Conservation (phyloP, 176 grass and related monocot species). For the Ananas comosus region DNA sequence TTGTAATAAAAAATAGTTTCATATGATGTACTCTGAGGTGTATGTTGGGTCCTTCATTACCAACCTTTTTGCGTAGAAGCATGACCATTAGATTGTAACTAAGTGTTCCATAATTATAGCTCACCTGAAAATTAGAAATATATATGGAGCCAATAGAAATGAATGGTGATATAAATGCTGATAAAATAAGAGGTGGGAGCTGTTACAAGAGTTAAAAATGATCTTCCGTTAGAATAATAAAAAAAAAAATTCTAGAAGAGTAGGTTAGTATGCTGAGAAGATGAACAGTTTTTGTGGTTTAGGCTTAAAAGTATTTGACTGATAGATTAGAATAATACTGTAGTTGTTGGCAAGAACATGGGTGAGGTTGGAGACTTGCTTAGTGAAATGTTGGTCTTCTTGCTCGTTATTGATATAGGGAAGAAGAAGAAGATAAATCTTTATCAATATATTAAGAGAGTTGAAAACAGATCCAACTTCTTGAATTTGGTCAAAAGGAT, state of each 20-base stretch:
- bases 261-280: background rate
- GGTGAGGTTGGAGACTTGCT: background rate
- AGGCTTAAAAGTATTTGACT: background rate
- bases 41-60: too few relatives aligned
- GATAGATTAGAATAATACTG: background rate
- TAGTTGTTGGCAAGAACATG: background rate
- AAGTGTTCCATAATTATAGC: too few relatives aligned
- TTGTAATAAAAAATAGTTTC: too few relatives aligned
- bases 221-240: background rate
- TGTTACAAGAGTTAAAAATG: background rate
- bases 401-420: background rate
- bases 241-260: background rate
- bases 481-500: background rate
- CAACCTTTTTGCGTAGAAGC: too few relatives aligned
- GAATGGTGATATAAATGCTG: background rate
- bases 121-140: background rate
- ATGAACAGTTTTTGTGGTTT: background rate
- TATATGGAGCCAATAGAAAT: background rate
- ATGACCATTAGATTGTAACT: too few relatives aligned
- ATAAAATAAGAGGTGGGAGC: background rate
- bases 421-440: background rate
- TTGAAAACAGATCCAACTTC: background rate
- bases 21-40: too few relatives aligned
- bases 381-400: background rate
- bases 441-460: background rate